Base-by-base conservation (phyloP, 2,329 filamentous ascomycete species). In the Stagonosporopsis vannaccii region DNA sequence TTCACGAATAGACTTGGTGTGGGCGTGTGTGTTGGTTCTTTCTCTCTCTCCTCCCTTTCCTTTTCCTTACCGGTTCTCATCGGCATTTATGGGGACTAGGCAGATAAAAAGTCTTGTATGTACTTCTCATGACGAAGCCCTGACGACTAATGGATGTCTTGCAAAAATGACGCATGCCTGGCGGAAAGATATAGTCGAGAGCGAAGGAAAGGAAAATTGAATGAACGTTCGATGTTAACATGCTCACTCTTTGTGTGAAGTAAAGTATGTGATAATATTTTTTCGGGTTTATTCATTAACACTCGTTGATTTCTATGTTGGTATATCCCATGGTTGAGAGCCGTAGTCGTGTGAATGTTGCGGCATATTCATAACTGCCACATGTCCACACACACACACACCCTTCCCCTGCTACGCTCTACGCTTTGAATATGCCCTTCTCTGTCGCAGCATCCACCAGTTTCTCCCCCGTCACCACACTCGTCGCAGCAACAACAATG, bases 401-500 rank as follows among this genome's bases (percentile, higher is more conserved):
- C 2, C 33, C 6, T 20, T 20, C 11, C 19, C 28, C 9, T 30
- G 7, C 2, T 35, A 35, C 11, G 2, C 32, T 15, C 6, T 37
- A 48, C 15, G 56, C 64, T 33, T 52, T 65, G 19, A 79, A 78
- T 23, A 48, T 55, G 42, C 80, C 82, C 71, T 83, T 89, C 80
- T 95, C 91, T 66, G 94, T 88, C 52, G 90, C 92, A 42, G 89
- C 87, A 44, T 91, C 90, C 84, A 99, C 93, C 79, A 97, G 91
- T 70, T 84, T 87, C 75, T 94, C 91, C 25, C 96, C 95, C 78
- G 87, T 96, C 57, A 98, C 87, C 37, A 99, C 89, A 50, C 90
- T 91, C 15, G 95, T 99, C 45, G 95, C 94, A 75, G 91, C 96
- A 70, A 99, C 93, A 44, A 99, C 82, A 66, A 99, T 89, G 70